These are phyloP conservation scores for Lasiosphaeria hispida DNA, from an alignment of 495 filamentous ascomycete genomes.

Conservation along the genomic window DNA sequence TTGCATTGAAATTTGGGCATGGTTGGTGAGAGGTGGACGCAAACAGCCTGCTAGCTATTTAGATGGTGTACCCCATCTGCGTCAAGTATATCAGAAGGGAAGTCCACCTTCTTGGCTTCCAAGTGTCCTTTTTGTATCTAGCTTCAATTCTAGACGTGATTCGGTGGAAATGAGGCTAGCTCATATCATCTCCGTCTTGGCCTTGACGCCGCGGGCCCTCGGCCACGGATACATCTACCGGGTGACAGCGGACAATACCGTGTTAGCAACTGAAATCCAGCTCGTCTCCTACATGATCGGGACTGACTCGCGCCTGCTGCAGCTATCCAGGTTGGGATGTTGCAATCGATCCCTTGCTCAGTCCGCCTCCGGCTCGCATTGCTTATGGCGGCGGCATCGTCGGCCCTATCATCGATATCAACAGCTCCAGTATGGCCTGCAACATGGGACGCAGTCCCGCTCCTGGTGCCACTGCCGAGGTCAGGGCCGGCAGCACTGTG, in stretches of 20 bases:
- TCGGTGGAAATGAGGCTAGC: too few species aligned
- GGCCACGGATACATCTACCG: conserved; percentile 23
- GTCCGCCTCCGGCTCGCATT: conserved; percentile 11
- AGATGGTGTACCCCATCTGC: too few species aligned
- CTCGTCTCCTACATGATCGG: neutral
- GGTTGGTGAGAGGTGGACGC: too few species aligned
- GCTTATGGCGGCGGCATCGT: conserved; percentile 30
- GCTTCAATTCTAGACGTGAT: too few species aligned
- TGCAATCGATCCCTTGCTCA: conserved; percentile 17
- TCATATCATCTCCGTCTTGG: neutral
- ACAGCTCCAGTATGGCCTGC: conserved; percentile 57
- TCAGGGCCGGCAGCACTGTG: conserved; percentile 50
- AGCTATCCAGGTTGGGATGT: conserved; percentile 27
- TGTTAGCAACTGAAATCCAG: conserved; percentile 6
- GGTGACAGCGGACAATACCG: conserved; percentile 19
- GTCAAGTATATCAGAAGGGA: too few species aligned
- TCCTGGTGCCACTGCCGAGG: conserved; percentile 42
- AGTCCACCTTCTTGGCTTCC: too few species aligned
- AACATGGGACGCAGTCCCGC: conserved; percentile 53
- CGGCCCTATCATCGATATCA: conserved; percentile 45
- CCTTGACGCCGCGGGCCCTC: conserved; percentile 5
- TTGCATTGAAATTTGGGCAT: too few species aligned
- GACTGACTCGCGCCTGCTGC: neutral
- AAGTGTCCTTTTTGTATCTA: too few species aligned
- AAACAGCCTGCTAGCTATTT: too few species aligned